Evolutionary conservation across 306 rosid genomes (phyloP).

Genomic region (Fragaria vesca): DNA sequence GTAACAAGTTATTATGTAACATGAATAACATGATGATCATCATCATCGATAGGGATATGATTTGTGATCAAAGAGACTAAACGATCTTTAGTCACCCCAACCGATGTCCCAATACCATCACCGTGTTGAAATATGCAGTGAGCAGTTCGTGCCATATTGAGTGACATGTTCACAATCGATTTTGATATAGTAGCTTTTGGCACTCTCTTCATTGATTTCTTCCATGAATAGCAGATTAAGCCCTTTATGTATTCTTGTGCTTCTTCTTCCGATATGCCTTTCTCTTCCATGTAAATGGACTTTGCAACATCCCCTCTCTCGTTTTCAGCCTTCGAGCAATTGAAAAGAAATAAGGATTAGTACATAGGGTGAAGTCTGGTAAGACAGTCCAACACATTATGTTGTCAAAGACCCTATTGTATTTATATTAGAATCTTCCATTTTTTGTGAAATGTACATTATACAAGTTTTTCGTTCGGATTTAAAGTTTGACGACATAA

Average conservation of each 20-base stretch:
- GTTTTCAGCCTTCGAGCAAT: conserved; percentile 19
- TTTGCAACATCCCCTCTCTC: conserved; percentile 38
- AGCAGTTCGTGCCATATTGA: conserved; percentile 29
- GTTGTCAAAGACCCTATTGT: not conserved
- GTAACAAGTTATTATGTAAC: too few species aligned
- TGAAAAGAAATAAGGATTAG: not conserved
- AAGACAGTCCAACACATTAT: not conserved
- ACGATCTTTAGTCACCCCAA: conserved; percentile 23
- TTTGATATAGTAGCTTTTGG: conserved; percentile 14
- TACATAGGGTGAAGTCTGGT: not conserved
- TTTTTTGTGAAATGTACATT: too few species aligned
- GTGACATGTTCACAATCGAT: conserved; percentile 4
- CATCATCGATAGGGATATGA: conserved; percentile 1
- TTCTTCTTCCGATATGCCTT: conserved; percentile 27
- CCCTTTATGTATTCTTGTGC: conserved; percentile 10
- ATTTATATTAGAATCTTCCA: too few species aligned
- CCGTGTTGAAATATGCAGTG: conserved; percentile 5
- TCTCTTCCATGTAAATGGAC: conserved; percentile 28
- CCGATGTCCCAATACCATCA: conserved; percentile 35
- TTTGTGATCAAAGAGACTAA: conserved; percentile 21
- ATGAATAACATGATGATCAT: too few species aligned
- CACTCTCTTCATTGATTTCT: conserved; percentile 19
- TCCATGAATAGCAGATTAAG: conserved; percentile 22
- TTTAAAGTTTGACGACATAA: too few species aligned
- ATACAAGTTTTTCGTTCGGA: not conserved